Evolutionary conservation across 1,284 basidiomycete genomes (phyloP), one percentile per base, ranked within the genome.

Genomic region (Coniferiporia weirii): DNA sequence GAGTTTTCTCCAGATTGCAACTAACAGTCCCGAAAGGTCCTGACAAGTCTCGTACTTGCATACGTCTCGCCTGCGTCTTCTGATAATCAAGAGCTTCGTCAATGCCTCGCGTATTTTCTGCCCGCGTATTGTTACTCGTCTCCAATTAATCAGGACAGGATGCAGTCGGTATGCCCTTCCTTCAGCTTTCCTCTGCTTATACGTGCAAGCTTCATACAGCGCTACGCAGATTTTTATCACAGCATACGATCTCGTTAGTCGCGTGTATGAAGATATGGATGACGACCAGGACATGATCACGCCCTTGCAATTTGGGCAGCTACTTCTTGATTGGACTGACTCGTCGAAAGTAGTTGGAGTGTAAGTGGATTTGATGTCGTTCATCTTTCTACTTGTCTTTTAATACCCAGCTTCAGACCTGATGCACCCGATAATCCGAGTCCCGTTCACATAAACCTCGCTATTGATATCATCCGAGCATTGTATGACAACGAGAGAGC

Each of bases 271-370:
- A 20, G 57, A 59, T 5, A 43, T 62, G 15, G 61, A 62, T 15
- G 61, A 62, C 32, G 61, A 62, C n/a, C 61, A 62, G 44, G 52
- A 44, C 12, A 62, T 62, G 61, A 59, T 62, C 53, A 43, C 61
- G 2, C 53, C 61, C 5, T 47, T 59, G 17, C 61, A 62, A 38
- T 56, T 62, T 44, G 61, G 61, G 12, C 61, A 62, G 34, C 49
- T 59, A 8, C 48, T 62, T 5, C 19, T 59, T 32, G 61, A 62
- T 45, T 62, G 61, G 61, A 59, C 61, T 2, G 57, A 62, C 43
- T 34, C 61, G 5, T 38, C 57, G 13, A 62, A 62, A 36, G 57
- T 56, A 13, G 53, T 59, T 19, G 50, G 47, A 36, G 19, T 50
- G 55, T 56, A 50, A 10, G 55, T 50, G 27, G 22, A 44, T 4